Evolutionary conservation across 2,329 filamentous ascomycete genomes (phyloP), one percentile per base, ranked within the genome.

Genomic region (Lachnellula arida): DNA sequence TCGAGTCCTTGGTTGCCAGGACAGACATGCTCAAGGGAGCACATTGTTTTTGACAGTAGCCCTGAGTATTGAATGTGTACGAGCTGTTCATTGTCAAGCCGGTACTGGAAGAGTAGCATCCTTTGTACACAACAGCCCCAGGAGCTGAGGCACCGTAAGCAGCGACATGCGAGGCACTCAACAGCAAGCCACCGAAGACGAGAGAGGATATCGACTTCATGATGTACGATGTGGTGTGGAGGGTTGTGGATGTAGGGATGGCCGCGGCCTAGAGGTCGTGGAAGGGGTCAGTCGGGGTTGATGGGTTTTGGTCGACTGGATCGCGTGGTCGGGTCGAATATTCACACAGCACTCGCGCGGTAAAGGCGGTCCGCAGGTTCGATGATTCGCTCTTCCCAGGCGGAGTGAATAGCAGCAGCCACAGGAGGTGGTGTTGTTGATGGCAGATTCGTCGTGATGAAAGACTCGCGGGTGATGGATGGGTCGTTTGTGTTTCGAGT

Each of bases 51-150:
- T 63, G 61, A 46, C 65, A 71, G 14, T 60, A 61, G 40, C 65
- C 68, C 11, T 57, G 62, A 2, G 63, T 66, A 40, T 70, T 67
- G 57, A 56, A 71, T 7, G 47, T 57, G 17, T 61, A 54, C n/a
- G 65, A 60, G 9, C 50, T 49, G 49, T 67, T 66, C 39, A 66
- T 55, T 2, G 48, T 64, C 51, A 68, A 54, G n/a, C 60, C 63
- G 2, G 51, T 54, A 34, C 57, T 54, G 8, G 66, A 65, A 23
- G 58, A 57, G 46, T 60, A 71, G 54, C 68, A 71, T 23, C 68
- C 68, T 49, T 63, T 35, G 2, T 53, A 39, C 1, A 57, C 60
- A 11, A 53, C 49, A 4, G 49, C 47, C 52, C 55, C 43, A 23
- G 52, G 53, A 34, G 46, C 55, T 17, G 62, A 44, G 19, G 42